Evolutionary conservation across 169 alveolate genomes (phyloP).

Genomic region (Toxoplasma gondii): DNA sequence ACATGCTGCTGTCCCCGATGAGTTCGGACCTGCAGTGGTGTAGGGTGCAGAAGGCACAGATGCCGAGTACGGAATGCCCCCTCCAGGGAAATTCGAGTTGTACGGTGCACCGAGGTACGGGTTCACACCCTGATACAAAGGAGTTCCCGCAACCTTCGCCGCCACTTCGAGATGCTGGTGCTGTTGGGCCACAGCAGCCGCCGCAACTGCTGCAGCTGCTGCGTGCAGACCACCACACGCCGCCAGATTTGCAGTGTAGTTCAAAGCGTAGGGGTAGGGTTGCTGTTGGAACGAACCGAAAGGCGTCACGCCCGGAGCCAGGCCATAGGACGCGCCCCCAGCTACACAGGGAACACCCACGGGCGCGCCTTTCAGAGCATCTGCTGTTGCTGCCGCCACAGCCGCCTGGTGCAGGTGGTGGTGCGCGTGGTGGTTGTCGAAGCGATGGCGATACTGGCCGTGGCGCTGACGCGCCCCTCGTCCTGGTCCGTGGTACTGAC

Average conservation of each 20-base stretch:
- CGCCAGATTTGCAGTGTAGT: background rate
- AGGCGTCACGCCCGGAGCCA: background rate
- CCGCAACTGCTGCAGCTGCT: constrained; percentile 30
- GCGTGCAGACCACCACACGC: background rate
- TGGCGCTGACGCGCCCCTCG: constrained; percentile 1
- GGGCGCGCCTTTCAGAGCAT: background rate
- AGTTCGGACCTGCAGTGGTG: background rate
- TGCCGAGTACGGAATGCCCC: constrained; percentile 28
- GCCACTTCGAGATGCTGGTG: constrained; percentile 32
- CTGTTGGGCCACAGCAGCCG: constrained; percentile 27
- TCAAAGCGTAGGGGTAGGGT: constrained; percentile 17
- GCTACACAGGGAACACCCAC: background rate
- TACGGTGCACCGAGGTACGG: constrained; percentile 33
- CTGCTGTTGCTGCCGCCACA: background rate
- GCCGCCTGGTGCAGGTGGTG: background rate
- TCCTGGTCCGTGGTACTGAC: background rate
- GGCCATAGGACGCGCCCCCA: background rate
- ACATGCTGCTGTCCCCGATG: background rate
- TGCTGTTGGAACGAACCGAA: constrained; percentile 4
- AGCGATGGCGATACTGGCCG: background rate
- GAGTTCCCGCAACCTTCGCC: constrained; percentile 17
- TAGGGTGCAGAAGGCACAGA: background rate
- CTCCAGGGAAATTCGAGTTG: background rate
- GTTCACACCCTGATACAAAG: background rate
- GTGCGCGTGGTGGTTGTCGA: background rate